Percentiles rank a stretch among this genome's conserved stretches.
These are phyloP conservation scores for Nakazawaea pomicola DNA, from an alignment of 805 yeast genomes.

Conservation along the genomic window DNA sequence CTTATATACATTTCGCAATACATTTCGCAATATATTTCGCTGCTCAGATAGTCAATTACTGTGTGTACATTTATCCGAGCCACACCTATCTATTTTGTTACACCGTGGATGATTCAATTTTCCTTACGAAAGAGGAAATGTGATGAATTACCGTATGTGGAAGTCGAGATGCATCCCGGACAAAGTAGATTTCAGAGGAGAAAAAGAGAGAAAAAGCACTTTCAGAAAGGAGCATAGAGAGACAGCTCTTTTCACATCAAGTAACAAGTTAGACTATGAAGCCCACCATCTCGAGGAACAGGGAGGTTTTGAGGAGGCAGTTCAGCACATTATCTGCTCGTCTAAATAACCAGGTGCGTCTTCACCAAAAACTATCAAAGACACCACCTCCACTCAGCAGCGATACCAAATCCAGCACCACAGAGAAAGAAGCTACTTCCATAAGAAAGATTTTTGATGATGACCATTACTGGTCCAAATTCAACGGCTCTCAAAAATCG, in stretches of 20 bases:
- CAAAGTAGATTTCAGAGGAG: too few relatives aligned
- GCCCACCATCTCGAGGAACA: background rate
- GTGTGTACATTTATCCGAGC: too few relatives aligned
- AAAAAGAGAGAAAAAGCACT: too few relatives aligned
- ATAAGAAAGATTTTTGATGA: conserved; percentile 56
- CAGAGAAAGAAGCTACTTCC: background rate
- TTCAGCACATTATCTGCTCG: background rate
- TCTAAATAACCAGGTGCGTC: background rate
- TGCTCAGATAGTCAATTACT: too few relatives aligned
- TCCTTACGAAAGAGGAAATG: too few relatives aligned
- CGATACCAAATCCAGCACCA: background rate
- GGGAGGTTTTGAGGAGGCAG: background rate
- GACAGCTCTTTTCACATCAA: background rate
- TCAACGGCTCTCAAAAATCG: conserved; percentile 30
- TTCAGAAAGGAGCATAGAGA: background rate
- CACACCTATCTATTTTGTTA: too few relatives aligned
- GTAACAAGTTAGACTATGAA: background rate
- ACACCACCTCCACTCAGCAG: background rate
- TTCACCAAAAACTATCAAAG: background rate
- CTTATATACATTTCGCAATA: too few relatives aligned
- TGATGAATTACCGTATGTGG: too few relatives aligned
- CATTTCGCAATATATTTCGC: too few relatives aligned
- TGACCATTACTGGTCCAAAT: conserved; percentile 47
- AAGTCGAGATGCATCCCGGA: too few relatives aligned
- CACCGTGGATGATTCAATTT: too few relatives aligned